phyloP scores from a whole-genome alignment of 108 stramenopile genomes.

The Thalassiosira profunda region DNA sequence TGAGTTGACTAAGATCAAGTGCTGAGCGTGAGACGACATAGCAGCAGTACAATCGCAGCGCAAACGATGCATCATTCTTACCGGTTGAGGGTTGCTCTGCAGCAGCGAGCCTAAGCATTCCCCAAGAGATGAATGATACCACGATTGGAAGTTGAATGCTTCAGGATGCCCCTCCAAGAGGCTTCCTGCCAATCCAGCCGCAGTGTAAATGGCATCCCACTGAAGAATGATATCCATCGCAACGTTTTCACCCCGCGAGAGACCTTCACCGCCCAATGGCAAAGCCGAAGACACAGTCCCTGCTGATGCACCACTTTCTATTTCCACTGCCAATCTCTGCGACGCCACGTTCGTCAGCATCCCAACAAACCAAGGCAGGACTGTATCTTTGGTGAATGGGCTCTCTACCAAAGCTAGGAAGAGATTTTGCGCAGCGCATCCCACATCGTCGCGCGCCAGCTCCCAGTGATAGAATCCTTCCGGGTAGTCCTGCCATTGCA shows the following conservation, averaged over 20 bases:
- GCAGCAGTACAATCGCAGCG: no score
- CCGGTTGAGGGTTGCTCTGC: slow-evolving; percentile 2
- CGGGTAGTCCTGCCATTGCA: slow-evolving; percentile 38
- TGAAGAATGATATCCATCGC: slow-evolving; percentile 20
- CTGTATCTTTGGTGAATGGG: neutral
- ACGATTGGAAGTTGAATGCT: slow-evolving; percentile 30
- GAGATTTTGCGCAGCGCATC: slow-evolving; percentile 36
- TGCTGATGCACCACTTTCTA: slow-evolving; percentile 8
- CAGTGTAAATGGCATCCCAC: slow-evolving; percentile 46
- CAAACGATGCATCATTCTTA: no score
- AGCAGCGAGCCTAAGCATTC: slow-evolving; percentile 19
- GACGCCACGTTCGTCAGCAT: slow-evolving; percentile 27
- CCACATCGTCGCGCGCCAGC: slow-evolving; percentile 28
- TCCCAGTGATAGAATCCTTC: slow-evolving; percentile 44
- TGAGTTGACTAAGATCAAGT: no score
- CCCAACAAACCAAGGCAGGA: slow-evolving; percentile 28
- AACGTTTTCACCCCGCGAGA: neutral
- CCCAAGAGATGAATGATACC: slow-evolving; percentile 28
- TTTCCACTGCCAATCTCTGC: slow-evolving; percentile 20
- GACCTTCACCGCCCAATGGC: slow-evolving; percentile 15
- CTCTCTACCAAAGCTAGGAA: slow-evolving; percentile 42
- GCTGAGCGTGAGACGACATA: no score
- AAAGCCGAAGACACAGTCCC: slow-evolving; percentile 7
- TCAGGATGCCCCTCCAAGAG: slow-evolving; percentile 24
- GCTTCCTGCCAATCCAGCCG: slow-evolving; percentile 24